Evolutionary conservation across 176 grass and related monocot species (phyloP).

Genomic region (Raddia distichophylla): DNA sequence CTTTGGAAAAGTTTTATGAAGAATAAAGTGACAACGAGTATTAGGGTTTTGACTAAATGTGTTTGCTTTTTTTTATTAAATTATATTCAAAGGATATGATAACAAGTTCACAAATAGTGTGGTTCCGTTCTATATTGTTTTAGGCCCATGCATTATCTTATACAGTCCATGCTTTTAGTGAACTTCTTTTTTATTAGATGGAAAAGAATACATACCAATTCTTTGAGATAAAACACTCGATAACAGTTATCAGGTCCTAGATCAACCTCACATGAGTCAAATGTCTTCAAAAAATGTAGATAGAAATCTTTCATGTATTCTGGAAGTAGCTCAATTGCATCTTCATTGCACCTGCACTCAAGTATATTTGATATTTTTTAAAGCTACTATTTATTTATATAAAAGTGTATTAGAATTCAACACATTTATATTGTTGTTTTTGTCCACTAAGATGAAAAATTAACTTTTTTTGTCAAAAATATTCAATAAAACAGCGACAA

Average conservation of each 20-base stretch:
- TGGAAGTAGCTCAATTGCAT: conserved; percentile 10
- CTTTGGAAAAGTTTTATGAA: not conserved
- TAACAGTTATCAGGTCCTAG: no score
- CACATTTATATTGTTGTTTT: no score
- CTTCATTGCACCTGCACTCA: conserved; percentile 25
- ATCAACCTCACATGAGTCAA: no score
- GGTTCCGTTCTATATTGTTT: not conserved
- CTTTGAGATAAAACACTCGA: no score
- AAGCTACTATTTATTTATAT: not conserved
- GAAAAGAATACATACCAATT: no score
- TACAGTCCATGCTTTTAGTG: not conserved
- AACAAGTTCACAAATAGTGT: not conserved
- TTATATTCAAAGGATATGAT: not conserved
- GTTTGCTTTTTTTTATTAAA: not conserved
- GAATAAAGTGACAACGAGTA: not conserved
- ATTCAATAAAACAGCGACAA: not conserved
- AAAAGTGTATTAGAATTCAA: not conserved
- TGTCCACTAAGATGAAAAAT: no score
- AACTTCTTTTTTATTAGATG: no score
- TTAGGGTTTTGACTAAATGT: not conserved
- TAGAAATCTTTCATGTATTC: conserved; percentile 39
- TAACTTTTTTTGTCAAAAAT: no score
- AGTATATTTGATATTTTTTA: not conserved
- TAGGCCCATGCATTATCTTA: not conserved
- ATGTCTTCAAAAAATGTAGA: conserved; percentile 3